Conservation (phyloP, 108 stramenopile species). For the Skeletonema potamos region DNA sequence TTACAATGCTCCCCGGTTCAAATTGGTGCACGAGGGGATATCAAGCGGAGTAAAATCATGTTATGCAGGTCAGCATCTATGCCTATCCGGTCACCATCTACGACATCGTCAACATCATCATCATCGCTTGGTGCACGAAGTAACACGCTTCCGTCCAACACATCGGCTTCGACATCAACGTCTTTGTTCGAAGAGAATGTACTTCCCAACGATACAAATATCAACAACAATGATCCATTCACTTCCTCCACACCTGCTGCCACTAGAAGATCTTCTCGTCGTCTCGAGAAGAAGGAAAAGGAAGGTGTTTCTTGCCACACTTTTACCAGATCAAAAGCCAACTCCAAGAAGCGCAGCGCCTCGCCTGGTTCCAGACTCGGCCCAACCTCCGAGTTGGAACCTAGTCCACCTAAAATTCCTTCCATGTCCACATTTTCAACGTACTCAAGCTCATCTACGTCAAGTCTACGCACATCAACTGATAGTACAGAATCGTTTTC, state of each 20-base stretch:
- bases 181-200: slow-evolving; percentile 30
- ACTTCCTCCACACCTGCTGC: not conserved
- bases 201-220: slow-evolving; percentile 26
- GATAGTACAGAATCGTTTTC: slow-evolving; percentile 10
- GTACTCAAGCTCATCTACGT: slow-evolving; percentile 2
- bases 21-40: not conserved
- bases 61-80: slow-evolving; percentile 2
- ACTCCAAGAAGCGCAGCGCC: slow-evolving; percentile 31
- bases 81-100: not conserved
- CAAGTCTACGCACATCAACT: not conserved
- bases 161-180: not conserved
- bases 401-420: slow-evolving; percentile 28
- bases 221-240: not conserved
- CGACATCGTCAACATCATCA: not conserved
- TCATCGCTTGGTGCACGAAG: not conserved
- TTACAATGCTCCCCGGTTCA: not conserved
- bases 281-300: not conserved
- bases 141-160: not conserved
- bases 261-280: slow-evolving; percentile 12
- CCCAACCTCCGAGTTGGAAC: slow-evolving; percentile 3
- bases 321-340: not conserved
- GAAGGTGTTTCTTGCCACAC: not conserved
- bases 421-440: slow-evolving; percentile 8
- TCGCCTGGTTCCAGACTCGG: not conserved
- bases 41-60: slow-evolving; percentile 13